Percentiles rank a stretch among this genome's conserved stretches.
phyloP scores from a whole-genome alignment of 2,329 filamentous ascomycete species.

The Ophiosphaerella narmari region DNA sequence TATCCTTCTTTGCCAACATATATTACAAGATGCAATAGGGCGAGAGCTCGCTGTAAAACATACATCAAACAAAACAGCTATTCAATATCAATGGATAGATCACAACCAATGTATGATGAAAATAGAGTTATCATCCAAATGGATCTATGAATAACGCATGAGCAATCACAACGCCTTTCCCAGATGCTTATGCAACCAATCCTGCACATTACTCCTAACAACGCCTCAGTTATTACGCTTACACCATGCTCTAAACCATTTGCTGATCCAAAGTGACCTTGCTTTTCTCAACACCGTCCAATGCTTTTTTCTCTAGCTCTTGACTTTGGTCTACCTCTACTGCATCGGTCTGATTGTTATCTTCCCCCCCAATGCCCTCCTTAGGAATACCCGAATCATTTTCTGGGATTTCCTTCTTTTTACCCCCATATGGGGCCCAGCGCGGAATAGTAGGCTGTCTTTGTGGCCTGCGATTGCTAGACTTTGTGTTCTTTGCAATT shows the following conservation, averaged over 20 bases:
- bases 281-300: conserved; percentile 2
- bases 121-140: too few species aligned
- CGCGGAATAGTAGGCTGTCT: conserved; percentile 30
- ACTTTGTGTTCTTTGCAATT: conserved; percentile 43
- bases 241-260: conserved; percentile 12
- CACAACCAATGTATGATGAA: too few species aligned
- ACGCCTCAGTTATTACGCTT: background rate
- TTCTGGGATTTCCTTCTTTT: conserved; percentile 30
- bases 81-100: too few species aligned
- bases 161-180: conserved; percentile 22
- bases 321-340: conserved; percentile 17
- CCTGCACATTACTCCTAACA: background rate
- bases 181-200: conserved; percentile 16
- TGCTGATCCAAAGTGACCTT: conserved; percentile 22
- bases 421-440: conserved; percentile 41
- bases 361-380: conserved; percentile 15
- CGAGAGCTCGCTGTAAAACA: too few species aligned
- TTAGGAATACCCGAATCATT: conserved; percentile 26
- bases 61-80: too few species aligned
- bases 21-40: too few species aligned
- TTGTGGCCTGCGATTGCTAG: conserved; percentile 37
- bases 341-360: background rate
- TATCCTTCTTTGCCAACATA: too few species aligned
- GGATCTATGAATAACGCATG: conserved; percentile 10
- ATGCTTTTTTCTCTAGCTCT: conserved; percentile 5